phyloP scores from a whole-genome alignment of 129 eudicot genomes.

The Silybum marianum region DNA sequence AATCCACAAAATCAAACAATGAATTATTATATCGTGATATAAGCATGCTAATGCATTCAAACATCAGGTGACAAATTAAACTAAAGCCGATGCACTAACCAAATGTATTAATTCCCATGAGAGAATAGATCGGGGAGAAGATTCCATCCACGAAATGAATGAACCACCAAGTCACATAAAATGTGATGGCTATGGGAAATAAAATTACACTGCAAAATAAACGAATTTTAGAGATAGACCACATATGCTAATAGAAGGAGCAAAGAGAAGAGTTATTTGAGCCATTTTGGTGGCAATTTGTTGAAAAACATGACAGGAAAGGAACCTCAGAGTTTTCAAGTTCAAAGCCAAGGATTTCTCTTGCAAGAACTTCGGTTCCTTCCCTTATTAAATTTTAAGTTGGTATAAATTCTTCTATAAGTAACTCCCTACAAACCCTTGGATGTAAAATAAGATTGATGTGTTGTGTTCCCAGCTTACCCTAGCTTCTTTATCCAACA shows the following conservation, averaged over 20 bases:
- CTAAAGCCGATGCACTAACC: slow-evolving; percentile 46
- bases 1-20: neutral
- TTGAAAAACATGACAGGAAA: neutral
- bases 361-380: neutral
- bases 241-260: neutral
- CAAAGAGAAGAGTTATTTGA: neutral
- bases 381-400: neutral
- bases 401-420: too few relatives aligned
- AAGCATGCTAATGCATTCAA: neutral
- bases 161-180: slow-evolving; percentile 71
- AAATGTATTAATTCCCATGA: slow-evolving; percentile 59
- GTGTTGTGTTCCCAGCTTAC: too few relatives aligned
- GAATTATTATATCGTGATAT: neutral
- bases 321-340: neutral
- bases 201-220: slow-evolving; percentile 65
- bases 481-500: too few relatives aligned
- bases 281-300: neutral
- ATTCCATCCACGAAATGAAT: slow-evolving; percentile 67
- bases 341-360: neutral
- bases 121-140: slow-evolving; percentile 59
- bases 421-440: too few relatives aligned
- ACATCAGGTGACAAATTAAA: neutral
- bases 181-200: slow-evolving; percentile 60
- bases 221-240: slow-evolving; percentile 8
- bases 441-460: too few relatives aligned